phyloP scores from a whole-genome alignment of 2,329 filamentous ascomycete genomes.

The Ophioceras dolichostomum region DNA sequence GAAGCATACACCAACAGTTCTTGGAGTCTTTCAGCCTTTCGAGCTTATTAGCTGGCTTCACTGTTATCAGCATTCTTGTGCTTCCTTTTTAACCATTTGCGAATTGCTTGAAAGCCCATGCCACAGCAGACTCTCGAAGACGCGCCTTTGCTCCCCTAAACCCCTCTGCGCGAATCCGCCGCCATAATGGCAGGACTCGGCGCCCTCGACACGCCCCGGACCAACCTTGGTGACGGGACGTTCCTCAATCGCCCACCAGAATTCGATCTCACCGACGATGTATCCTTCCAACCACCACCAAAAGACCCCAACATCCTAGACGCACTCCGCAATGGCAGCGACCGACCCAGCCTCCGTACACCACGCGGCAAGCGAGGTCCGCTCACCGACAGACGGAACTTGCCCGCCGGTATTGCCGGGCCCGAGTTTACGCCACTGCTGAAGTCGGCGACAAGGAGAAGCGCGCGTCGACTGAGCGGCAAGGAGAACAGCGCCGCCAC shows the following conservation, averaged over 20 bases:
- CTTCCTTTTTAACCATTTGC: no score
- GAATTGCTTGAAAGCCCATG: no score
- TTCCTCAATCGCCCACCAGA: slow-evolving; percentile 59
- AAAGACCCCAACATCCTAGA: slow-evolving; percentile 68
- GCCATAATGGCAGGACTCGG: slow-evolving; percentile 50
- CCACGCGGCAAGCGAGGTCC: slow-evolving; percentile 55
- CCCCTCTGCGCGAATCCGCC: no score
- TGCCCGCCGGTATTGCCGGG: slow-evolving; percentile 50
- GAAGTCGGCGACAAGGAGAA: slow-evolving; percentile 66
- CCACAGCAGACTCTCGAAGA: background rate
- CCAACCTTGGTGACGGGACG: slow-evolving; percentile 73
- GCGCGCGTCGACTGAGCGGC: slow-evolving; percentile 47
- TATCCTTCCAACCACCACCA: slow-evolving; percentile 71
- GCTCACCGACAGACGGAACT: slow-evolving; percentile 59
- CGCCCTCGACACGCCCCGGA: slow-evolving; percentile 75
- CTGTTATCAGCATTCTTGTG: background rate
- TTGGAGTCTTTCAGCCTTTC: background rate
- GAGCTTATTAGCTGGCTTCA: slow-evolving; percentile 9
- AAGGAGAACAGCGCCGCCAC: slow-evolving; percentile 50
- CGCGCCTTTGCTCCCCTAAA: no score
- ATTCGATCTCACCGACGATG: slow-evolving; percentile 76
- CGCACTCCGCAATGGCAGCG: slow-evolving; percentile 55
- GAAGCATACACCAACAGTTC: no score
- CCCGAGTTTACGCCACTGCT: slow-evolving; percentile 91
- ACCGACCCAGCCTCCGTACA: slow-evolving; percentile 50